Percentiles rank a stretch among this genome's conserved stretches.
Conservation (phyloP, 2,329 filamentous ascomycete species). For the Fusarium neocosmosporiellum region DNA sequence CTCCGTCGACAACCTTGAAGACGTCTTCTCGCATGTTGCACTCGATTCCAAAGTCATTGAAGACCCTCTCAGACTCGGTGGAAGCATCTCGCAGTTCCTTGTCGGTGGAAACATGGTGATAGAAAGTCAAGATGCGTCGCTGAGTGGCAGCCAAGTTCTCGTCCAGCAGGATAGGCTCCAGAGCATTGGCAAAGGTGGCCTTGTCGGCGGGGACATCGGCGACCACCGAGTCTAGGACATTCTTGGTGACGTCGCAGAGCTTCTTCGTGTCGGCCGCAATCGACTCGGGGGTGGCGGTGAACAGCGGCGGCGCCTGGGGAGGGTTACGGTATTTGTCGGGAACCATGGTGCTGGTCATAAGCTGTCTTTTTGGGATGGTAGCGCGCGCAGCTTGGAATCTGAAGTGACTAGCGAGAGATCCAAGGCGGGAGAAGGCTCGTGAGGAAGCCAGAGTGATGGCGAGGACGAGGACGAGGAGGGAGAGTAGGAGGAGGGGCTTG, state of each 20-base stretch:
- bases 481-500: conserved; percentile 51
- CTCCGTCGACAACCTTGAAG: conserved; percentile 73
- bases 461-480: conserved; percentile 67
- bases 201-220: conserved; percentile 65
- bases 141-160: conserved; percentile 73
- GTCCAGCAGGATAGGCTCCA: conserved; percentile 76
- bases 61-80: conserved; percentile 78
- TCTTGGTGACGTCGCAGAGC: conserved; percentile 71
- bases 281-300: conserved; percentile 77
- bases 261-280: conserved; percentile 75
- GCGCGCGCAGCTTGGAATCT: conserved; percentile 51
- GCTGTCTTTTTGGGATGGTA: conserved; percentile 47
- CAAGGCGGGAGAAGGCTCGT: conserved; percentile 68
- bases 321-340: conserved; percentile 76
- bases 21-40: conserved; percentile 85
- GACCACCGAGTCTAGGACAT: conserved; percentile 74
- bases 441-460: conserved; percentile 75
- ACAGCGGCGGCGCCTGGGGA: conserved; percentile 81
- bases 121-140: conserved; percentile 79
- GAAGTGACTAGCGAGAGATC: conserved; percentile 67
- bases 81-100: conserved; percentile 78
- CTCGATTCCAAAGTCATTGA: conserved; percentile 83
- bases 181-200: conserved; percentile 65
- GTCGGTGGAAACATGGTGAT: conserved; percentile 80
- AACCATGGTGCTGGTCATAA: conserved; percentile 70